A percentile compares a stretch with the other conserved stretches of the same genome.
Conservation (phyloP, 2,329 filamentous ascomycete genomes). For the Aspergillus bombycis region DNA sequence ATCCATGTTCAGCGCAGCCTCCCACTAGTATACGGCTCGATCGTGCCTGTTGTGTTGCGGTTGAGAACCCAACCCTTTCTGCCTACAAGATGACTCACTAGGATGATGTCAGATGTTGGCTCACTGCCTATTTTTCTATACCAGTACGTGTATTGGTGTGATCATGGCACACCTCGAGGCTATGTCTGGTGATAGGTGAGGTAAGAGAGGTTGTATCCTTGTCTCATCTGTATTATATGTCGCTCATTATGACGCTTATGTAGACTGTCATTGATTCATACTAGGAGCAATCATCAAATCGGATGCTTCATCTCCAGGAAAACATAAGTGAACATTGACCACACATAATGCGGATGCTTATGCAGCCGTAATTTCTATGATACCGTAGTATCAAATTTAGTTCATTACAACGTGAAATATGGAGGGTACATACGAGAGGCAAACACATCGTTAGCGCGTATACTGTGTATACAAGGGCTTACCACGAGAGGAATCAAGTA, state of each 20-base stretch:
- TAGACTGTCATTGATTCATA: neutral
- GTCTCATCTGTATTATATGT: neutral
- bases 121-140: neutral
- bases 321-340: neutral
- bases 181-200: neutral
- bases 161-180: neutral
- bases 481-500: neutral
- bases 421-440: neutral
- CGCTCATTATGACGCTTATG: neutral
- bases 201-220: neutral
- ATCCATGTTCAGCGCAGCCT: neutral
- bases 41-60: neutral
- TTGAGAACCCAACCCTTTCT: neutral
- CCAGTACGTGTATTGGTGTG: neutral
- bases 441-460: neutral
- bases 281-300: neutral
- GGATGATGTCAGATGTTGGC: slow-evolving; percentile 1
- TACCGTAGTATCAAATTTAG: neutral
- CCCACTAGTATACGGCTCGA: neutral
- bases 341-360: neutral
- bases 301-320: neutral
- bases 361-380: neutral
- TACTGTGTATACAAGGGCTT: neutral
- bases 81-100: neutral
- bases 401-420: neutral